A percentile compares a stretch with the other conserved stretches of the same genome.
Evolutionary conservation across 257 asterid species (phyloP).

Genomic region (Nicotiana noctiflora): DNA sequence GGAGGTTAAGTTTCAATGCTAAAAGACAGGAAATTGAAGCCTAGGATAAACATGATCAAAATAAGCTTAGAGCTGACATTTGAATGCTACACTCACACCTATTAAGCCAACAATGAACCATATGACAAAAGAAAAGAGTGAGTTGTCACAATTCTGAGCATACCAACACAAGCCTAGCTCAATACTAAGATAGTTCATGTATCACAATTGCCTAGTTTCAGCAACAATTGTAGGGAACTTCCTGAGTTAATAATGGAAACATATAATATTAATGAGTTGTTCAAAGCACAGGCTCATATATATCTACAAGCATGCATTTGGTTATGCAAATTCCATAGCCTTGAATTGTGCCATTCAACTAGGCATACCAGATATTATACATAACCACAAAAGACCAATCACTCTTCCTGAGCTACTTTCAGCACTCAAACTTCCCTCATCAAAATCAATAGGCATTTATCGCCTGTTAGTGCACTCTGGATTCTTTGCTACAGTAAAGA

Average conservation of each 20-base stretch:
- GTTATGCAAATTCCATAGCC: slow-evolving; percentile 19
- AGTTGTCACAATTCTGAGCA: not conserved
- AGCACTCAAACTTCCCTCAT: slow-evolving; percentile 8
- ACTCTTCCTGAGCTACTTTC: slow-evolving; percentile 12
- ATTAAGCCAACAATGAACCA: too few relatives aligned
- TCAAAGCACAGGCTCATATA: slow-evolving; percentile 19
- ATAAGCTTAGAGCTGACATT: not conserved
- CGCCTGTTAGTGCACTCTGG: slow-evolving; percentile 10
- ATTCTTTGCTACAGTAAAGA: slow-evolving; percentile 9
- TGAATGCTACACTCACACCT: too few relatives aligned
- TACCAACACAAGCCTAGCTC: not conserved
- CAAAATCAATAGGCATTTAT: not conserved
- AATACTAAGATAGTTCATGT: not conserved
- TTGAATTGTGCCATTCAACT: slow-evolving; percentile 19
- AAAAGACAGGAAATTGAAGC: not conserved
- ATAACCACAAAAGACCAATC: slow-evolving; percentile 20
- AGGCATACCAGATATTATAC: slow-evolving; percentile 14
- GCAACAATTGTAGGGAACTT: not conserved
- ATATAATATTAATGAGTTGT: slow-evolving; percentile 9
- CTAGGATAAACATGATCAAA: too few relatives aligned
- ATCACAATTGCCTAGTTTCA: not conserved
- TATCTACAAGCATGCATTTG: slow-evolving; percentile 5
- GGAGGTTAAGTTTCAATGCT: not conserved
- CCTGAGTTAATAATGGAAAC: not conserved
- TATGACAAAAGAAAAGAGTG: not conserved